Evolutionary conservation across 148 eudicot genomes (phyloP).

Genomic region (Pharnaceum exiguum): DNA sequence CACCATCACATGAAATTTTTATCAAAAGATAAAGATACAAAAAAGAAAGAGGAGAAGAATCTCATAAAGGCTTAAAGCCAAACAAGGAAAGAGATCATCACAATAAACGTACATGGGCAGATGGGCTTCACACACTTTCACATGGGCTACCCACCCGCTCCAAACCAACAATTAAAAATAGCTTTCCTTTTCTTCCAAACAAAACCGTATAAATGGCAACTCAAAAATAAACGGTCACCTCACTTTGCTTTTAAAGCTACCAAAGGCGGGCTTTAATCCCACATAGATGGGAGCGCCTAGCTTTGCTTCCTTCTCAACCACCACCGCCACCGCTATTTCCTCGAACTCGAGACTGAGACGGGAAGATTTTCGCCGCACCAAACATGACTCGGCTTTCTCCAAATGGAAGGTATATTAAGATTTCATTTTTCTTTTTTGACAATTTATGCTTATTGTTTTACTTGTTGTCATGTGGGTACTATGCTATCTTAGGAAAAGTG

Average conservation of each 20-base stretch:
- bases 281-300: constrained; percentile 9
- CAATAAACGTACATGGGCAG: background rate
- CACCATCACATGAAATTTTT: too few species aligned
- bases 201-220: constrained; percentile 8
- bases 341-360: constrained; percentile 33
- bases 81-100: too few species aligned
- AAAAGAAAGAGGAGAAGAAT: too few species aligned
- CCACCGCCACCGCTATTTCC: constrained; percentile 1
- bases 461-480: too few species aligned
- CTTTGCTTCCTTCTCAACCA: constrained; percentile 7
- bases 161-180: background rate
- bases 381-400: constrained; percentile 68
- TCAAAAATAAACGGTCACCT: constrained; percentile 22
- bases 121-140: background rate
- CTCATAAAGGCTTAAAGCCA: too few species aligned
- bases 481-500: too few species aligned
- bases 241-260: background rate
- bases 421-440: constrained; percentile 9
- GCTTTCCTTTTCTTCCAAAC: too few species aligned
- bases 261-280: too few species aligned
- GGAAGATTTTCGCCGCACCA: constrained; percentile 54
- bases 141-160: background rate
- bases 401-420: constrained; percentile 64
- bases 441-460: too few species aligned
- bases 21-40: too few species aligned